phyloP scores from a whole-genome alignment of 73 alveolate genomes.

The Uronychia setigera region DNA sequence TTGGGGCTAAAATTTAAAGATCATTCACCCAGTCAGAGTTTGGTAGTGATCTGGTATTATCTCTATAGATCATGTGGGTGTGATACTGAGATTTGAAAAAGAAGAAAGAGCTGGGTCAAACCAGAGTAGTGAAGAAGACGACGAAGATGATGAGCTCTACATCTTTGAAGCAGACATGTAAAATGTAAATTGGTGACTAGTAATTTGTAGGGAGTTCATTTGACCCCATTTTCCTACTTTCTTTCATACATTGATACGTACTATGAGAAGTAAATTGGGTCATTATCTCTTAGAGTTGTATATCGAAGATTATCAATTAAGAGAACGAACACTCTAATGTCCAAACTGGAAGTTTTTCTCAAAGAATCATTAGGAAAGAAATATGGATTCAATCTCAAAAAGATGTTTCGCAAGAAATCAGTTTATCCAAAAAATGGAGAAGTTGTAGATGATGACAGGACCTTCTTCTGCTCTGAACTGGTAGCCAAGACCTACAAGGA shows the following conservation, averaged over 20 bases:
- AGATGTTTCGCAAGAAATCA: constrained; percentile 48
- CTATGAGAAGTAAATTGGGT: constrained; percentile 28
- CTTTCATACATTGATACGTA: constrained; percentile 20
- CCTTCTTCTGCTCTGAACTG: constrained; percentile 88
- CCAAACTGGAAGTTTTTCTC: constrained; percentile 56
- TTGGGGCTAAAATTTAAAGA: constrained; percentile 75
- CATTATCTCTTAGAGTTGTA: constrained; percentile 31
- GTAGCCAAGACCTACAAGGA: constrained; percentile 86
- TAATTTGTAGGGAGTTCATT: constrained; percentile 47
- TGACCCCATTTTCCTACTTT: constrained; percentile 31
- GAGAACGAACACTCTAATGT: constrained; percentile 49
- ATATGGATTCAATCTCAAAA: constrained; percentile 55
- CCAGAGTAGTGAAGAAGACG: background rate
- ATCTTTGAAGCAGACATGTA: constrained; percentile 52
- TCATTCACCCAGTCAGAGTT: constrained; percentile 74
- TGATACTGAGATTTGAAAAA: constrained; percentile 67
- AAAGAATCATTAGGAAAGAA: constrained; percentile 65
- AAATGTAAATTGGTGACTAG: background rate
- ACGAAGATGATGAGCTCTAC: constrained; percentile 64
- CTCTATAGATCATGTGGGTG: constrained; percentile 83
- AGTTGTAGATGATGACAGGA: constrained; percentile 66
- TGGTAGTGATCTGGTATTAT: constrained; percentile 86
- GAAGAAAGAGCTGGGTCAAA: no score
- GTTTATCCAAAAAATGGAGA: constrained; percentile 29
- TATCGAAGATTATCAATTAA: constrained; percentile 53